phyloP scores from a whole-genome alignment of 441 rosid species.

The Populus hybrid region DNA sequence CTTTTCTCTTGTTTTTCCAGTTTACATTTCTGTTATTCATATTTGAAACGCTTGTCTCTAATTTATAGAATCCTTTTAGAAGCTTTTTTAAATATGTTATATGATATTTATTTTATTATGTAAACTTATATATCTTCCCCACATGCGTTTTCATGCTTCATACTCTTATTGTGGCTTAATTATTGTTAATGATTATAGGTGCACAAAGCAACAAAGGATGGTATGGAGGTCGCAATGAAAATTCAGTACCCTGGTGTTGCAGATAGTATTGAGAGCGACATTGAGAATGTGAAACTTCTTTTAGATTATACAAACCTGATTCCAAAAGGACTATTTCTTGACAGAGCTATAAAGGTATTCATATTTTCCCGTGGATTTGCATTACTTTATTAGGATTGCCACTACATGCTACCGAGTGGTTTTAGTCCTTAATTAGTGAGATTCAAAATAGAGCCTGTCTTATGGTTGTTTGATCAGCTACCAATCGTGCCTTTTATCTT shows the following conservation, averaged over 20 bases:
- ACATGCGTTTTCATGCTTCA: background rate
- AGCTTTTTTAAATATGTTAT: background rate
- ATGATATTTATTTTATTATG: background rate
- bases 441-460: background rate
- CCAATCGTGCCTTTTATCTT: background rate
- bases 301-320: constrained; percentile 80
- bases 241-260: constrained; percentile 99
- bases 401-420: constrained; percentile 4
- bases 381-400: background rate
- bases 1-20: background rate
- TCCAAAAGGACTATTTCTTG: constrained; percentile 89
- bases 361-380: constrained; percentile 2
- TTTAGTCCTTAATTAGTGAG: constrained; percentile 2
- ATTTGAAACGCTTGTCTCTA: background rate
- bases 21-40: constrained; percentile 1
- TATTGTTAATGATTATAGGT: constrained; percentile 44
- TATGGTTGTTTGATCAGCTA: constrained; percentile 12
- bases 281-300: constrained; percentile 84
- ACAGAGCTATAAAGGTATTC: constrained; percentile 85
- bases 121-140: background rate
- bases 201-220: constrained; percentile 77
- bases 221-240: constrained; percentile 77
- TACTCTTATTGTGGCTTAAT: background rate
- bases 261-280: constrained; percentile 88
- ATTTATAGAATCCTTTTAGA: background rate